These are phyloP conservation scores for Ramalina intermedia DNA, from an alignment of 495 filamentous ascomycete genomes.

Conservation along the genomic window DNA sequence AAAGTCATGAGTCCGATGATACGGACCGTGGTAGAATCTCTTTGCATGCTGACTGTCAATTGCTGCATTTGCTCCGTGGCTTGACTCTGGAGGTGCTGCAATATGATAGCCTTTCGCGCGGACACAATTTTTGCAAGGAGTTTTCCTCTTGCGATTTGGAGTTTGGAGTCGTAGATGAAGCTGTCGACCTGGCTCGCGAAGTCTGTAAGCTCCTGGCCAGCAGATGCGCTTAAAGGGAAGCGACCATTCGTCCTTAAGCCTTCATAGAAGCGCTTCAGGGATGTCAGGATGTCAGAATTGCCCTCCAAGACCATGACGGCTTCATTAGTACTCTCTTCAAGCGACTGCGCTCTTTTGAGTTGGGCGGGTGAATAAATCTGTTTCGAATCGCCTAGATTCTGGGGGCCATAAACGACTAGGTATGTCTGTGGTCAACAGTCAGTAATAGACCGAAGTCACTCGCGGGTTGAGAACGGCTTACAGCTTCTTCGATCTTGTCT, in stretches of 20 bases:
- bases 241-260: conserved; percentile 17
- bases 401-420: conserved; percentile 15
- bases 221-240: conserved; percentile 16
- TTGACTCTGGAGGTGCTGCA: conserved; percentile 23
- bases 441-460: not conserved
- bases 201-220: conserved; percentile 14
- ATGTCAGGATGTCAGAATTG: conserved; percentile 24
- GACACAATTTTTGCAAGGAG: conserved; percentile 21
- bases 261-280: conserved; percentile 23
- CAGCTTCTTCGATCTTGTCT: conserved; percentile 19
- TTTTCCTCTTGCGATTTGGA: conserved; percentile 23
- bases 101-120: conserved; percentile 23
- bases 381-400: conserved; percentile 7
- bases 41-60: conserved; percentile 22
- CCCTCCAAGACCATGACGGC: conserved; percentile 23
- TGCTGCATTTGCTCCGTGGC: conserved; percentile 22
- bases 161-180: conserved; percentile 22
- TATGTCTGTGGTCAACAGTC: conserved; percentile 1
- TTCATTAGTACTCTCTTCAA: conserved; percentile 23
- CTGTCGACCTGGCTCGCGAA: conserved; percentile 23
- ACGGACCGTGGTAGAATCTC: conserved; percentile 25
- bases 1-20: conserved; percentile 30
- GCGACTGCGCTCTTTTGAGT: conserved; percentile 23
- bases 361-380: conserved; percentile 15
- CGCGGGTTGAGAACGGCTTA: conserved; percentile 1